These are phyloP conservation scores for Beauveria asiatica DNA, from an alignment of 2,329 filamentous ascomycete genomes.

Conservation along the genomic window DNA sequence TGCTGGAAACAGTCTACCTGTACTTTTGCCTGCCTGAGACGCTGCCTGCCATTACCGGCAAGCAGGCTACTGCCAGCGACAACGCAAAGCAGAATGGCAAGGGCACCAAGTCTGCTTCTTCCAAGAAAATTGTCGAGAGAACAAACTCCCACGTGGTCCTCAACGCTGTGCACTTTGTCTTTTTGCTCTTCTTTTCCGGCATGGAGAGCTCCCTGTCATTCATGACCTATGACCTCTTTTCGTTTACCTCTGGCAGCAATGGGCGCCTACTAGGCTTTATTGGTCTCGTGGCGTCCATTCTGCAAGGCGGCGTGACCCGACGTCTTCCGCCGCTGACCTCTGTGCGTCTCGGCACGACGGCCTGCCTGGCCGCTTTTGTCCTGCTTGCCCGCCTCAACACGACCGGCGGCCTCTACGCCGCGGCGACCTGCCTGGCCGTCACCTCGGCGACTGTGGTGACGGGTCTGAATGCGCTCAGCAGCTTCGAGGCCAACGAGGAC, in stretches of 20 bases:
- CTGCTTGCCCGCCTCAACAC: conserved; percentile 64
- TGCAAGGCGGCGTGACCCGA: conserved; percentile 87
- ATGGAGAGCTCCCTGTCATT: conserved; percentile 98
- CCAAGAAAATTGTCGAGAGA: conserved; percentile 29
- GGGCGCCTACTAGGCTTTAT: conserved; percentile 84
- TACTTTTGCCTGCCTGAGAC: conserved; percentile 85
- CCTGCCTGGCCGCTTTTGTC: conserved; percentile 72
- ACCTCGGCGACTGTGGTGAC: conserved; percentile 95
- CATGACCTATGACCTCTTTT: conserved; percentile 92
- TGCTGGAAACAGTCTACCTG: conserved; percentile 80
- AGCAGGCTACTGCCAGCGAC: conserved; percentile 14
- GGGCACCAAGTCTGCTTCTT: conserved; percentile 16
- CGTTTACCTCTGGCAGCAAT: conserved; percentile 69
- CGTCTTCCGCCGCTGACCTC: conserved; percentile 73
- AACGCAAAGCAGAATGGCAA: conserved; percentile 15
- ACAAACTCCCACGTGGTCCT: conserved; percentile 80
- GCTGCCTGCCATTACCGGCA: conserved; percentile 48
- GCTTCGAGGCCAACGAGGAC: conserved; percentile 71
- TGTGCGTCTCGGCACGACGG: conserved; percentile 68
- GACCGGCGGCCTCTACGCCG: conserved; percentile 64
- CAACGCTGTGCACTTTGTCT: conserved; percentile 79
- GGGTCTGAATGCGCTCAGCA: conserved; percentile 82
- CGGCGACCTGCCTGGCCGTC: conserved; percentile 75
- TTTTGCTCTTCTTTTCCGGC: conserved; percentile 93
- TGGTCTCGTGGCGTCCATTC: conserved; percentile 80